These are phyloP conservation scores for Alternaria arborescens DNA, from an alignment of 2,329 filamentous ascomycete genomes.

Conservation along the genomic window DNA sequence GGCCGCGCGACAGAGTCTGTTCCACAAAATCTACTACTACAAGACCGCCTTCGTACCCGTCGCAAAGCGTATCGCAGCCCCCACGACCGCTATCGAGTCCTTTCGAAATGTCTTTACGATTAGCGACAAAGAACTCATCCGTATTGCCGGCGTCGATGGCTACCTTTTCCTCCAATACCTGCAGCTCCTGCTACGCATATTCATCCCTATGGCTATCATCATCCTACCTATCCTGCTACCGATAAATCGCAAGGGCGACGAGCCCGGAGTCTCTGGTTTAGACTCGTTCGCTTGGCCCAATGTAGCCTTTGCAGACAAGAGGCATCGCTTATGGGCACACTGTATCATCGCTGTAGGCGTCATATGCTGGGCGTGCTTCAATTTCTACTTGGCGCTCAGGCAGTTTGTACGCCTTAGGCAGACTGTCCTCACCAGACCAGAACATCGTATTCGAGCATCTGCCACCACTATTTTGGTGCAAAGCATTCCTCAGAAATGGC, in stretches of 20 bases:
- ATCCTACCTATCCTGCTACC: slow-evolving; percentile 88
- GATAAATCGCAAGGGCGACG: slow-evolving; percentile 77
- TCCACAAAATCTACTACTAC: slow-evolving; percentile 52
- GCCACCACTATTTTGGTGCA: slow-evolving; percentile 95
- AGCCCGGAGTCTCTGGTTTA: slow-evolving; percentile 62
- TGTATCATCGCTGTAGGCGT: slow-evolving; percentile 79
- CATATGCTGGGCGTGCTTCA: slow-evolving; percentile 83
- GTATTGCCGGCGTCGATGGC: slow-evolving; percentile 93
- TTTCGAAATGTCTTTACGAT: slow-evolving; percentile 66
- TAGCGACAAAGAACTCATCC: slow-evolving; percentile 84
- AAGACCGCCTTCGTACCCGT: slow-evolving; percentile 50
- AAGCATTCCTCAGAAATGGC: slow-evolving; percentile 89
- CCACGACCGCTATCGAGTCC: slow-evolving; percentile 47
- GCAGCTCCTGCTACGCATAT: slow-evolving; percentile 86
- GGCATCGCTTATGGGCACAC: slow-evolving; percentile 82
- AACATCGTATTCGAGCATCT: slow-evolving; percentile 91
- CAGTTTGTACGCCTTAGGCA: slow-evolving; percentile 94
- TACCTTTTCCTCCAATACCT: slow-evolving; percentile 97
- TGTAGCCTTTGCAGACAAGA: slow-evolving; percentile 68
- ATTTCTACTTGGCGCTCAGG: slow-evolving; percentile 85
- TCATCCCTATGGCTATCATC: slow-evolving; percentile 79
- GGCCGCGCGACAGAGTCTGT: slow-evolving; percentile 45
- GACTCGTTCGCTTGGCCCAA: slow-evolving; percentile 91
- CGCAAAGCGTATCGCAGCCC: slow-evolving; percentile 46
- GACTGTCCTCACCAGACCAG: slow-evolving; percentile 91